Evolutionary conservation across 345 rosid species (phyloP).

Genomic region (Capsella bursapastoris): DNA sequence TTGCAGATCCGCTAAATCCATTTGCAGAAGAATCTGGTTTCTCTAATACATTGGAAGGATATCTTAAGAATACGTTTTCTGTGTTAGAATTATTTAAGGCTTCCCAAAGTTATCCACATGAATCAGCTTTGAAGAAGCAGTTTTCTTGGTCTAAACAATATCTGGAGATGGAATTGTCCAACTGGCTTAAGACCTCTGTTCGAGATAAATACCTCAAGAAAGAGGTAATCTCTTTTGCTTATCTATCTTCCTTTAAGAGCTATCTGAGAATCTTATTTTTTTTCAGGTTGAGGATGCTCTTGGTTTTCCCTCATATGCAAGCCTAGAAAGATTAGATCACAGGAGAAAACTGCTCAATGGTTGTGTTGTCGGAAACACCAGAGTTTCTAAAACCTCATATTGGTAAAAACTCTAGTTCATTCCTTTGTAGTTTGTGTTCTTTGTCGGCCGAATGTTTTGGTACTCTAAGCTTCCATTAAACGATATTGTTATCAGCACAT

Average conservation of each 20-base stretch:
- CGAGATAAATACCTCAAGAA: slow-evolving; percentile 38
- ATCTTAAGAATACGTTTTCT: slow-evolving; percentile 54
- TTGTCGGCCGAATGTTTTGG: slow-evolving; percentile 7
- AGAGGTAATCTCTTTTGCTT: slow-evolving; percentile 51
- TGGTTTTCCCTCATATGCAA: slow-evolving; percentile 55
- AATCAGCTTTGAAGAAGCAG: slow-evolving; percentile 54
- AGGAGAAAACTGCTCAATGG: slow-evolving; percentile 66
- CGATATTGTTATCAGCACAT: slow-evolving; percentile 5
- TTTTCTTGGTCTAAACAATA: slow-evolving; percentile 59
- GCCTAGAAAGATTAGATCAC: slow-evolving; percentile 60
- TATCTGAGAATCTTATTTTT: slow-evolving; percentile 5
- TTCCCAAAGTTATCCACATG: slow-evolving; percentile 62
- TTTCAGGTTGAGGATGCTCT: slow-evolving; percentile 76
- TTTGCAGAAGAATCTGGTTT: slow-evolving; percentile 60
- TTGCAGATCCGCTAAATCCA: slow-evolving; percentile 60
- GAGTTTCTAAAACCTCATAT: slow-evolving; percentile 63
- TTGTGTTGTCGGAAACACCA: slow-evolving; percentile 45
- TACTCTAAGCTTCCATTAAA: not conserved
- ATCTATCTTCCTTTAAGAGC: slow-evolving; percentile 13
- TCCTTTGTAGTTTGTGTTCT: not conserved
- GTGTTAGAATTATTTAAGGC: slow-evolving; percentile 74
- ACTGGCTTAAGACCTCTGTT: slow-evolving; percentile 45
- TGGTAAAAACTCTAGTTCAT: slow-evolving; percentile 48
- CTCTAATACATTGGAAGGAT: slow-evolving; percentile 62
- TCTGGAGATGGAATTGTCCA: slow-evolving; percentile 54